Percentiles rank a stretch among this genome's conserved stretches.
These are phyloP conservation scores for Boletus sp. DNA, from an alignment of 1,284 basidiomycete genomes.

Conservation along the genomic window DNA sequence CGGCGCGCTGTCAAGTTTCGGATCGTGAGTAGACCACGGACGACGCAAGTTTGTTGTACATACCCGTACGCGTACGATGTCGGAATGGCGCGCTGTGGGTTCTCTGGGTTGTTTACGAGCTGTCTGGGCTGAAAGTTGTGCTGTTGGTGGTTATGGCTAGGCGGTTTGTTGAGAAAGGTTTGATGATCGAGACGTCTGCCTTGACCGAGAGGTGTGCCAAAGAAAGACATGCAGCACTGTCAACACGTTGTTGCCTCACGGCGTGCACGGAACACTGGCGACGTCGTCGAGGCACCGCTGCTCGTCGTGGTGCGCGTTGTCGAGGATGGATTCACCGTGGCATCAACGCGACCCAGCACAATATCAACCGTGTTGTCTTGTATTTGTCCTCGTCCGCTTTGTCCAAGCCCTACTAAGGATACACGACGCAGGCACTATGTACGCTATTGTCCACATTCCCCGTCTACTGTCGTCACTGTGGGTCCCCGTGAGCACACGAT, in stretches of 20 bases:
- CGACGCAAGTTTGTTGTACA: conserved; percentile 21
- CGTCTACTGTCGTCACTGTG: conserved; percentile 21
- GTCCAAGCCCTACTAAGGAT: conserved; percentile 8
- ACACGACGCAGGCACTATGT: conserved; percentile 25
- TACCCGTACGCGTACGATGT: conserved; percentile 69
- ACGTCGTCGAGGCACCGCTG: conserved; percentile 3
- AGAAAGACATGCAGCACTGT: conserved; percentile 71
- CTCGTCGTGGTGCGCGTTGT: conserved; percentile 17
- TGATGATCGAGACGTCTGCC: conserved; percentile 77
- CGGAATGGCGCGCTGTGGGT: conserved; percentile 39
- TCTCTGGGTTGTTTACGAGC: conserved; percentile 31
- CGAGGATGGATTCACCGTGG: background rate
- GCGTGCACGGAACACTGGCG: background rate
- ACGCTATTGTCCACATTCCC: conserved; percentile 17
- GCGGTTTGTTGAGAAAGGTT: conserved; percentile 63
- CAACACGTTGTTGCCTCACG: conserved; percentile 22
- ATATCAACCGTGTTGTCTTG: conserved; percentile 24
- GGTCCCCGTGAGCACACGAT: background rate
- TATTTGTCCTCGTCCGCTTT: conserved; percentile 22
- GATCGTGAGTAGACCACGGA: conserved; percentile 2
- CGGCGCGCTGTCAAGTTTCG: conserved; percentile 45
- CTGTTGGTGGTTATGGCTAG: conserved; percentile 34
- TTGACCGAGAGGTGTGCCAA: conserved; percentile 75
- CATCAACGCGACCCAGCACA: background rate
- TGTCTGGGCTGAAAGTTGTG: conserved; percentile 23